Base-by-base conservation (phyloP, 73 alveolate species). In the Paramecium primaurelia region DNA sequence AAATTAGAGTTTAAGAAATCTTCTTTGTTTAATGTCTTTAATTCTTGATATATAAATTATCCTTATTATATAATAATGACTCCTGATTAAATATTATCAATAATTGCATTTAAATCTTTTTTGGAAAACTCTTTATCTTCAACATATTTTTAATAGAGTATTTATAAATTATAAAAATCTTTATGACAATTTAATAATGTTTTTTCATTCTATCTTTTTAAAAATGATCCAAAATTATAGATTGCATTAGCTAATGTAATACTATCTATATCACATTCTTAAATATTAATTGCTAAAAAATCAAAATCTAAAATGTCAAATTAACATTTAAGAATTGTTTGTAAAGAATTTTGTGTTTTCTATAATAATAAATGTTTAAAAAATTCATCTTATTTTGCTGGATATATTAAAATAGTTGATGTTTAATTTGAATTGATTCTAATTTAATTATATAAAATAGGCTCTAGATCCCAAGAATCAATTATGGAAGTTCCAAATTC, bases 301-400 rank as follows among this genome's bases (percentile, higher is more conserved):
- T 64, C 84, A 64, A 64, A 64, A 28, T 64, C 84, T 34, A 64
- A 9, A 64, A 64, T 64, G 28, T 64, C 84, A 14, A 64, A 64
- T 64, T 64, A 10, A 12, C 84, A 64, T 26, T 64, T 14, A 6
- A 64, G 28, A 32, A 75, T 34, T 1, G n/a, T 38, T 38, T 75
- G 37, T 22, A 75, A 38, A 12, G 88, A 75, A 22, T 75, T 30
- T 22, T 38, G 8, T 8, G 64, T 75, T 42, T 75, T 75, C n/a
- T 38, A 16, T 28, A 38, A 75, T 14, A 75, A 42, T 2, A 75
- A 38, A 75, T 75, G 88, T 7, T 38, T 22, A 75, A 75, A 75
- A 37, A 75, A 75, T n/a, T 75, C 88, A 16, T 36, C 88, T 75
- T 75, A 16, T 20, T 75, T 75, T 36, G 36, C 47, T 75, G 88